phyloP scores from a whole-genome alignment of 148 eudicot genomes.

The Rhododendron williamsianum region DNA sequence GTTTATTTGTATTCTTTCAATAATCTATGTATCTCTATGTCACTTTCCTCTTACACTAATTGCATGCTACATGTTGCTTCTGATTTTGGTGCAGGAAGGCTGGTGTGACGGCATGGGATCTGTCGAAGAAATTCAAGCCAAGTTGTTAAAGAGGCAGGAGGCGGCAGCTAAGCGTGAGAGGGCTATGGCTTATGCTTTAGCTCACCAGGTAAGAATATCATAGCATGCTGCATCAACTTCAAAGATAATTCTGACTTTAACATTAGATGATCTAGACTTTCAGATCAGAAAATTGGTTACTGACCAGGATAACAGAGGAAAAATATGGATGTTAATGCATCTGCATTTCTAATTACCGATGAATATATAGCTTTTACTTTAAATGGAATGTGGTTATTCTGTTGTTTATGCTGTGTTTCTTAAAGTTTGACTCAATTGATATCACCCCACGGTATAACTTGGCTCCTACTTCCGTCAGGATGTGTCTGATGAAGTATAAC shows the following conservation, averaged over 20 bases:
- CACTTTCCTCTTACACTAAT: conserved; percentile 1
- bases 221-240: neutral
- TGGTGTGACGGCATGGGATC: conserved; percentile 97
- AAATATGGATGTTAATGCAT: neutral
- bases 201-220: conserved; percentile 67
- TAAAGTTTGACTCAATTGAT: neutral
- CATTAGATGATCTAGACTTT: neutral
- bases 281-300: neutral
- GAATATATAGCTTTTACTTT: neutral
- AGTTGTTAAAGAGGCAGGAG: conserved; percentile 92
- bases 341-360: neutral
- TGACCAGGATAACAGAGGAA: neutral
- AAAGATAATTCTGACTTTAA: neutral
- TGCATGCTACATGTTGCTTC: conserved; percentile 11
- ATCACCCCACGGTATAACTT: neutral
- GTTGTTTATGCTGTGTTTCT: neutral
- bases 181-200: conserved; percentile 98
- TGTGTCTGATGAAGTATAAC: neutral
- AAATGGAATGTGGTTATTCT: neutral
- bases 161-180: conserved; percentile 99
- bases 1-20: neutral
- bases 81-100: conserved; percentile 60
- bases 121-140: conserved; percentile 88
- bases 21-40: neutral
- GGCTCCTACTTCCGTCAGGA: neutral